These are phyloP conservation scores for Ceratocystis cubensis DNA, from an alignment of 2,329 filamentous ascomycete genomes.

Conservation along the genomic window DNA sequence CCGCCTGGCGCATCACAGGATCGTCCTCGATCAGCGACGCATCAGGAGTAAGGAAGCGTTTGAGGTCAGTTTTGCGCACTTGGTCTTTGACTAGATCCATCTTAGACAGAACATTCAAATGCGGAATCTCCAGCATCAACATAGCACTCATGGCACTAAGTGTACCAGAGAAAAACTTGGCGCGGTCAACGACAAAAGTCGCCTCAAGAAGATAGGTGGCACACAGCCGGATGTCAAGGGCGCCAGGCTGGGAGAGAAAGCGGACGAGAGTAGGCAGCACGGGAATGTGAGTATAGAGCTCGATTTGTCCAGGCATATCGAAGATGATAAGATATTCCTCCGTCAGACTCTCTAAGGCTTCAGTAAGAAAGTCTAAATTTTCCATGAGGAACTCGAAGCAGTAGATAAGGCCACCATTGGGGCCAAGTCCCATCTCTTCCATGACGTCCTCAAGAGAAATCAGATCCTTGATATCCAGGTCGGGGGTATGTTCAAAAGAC, in stretches of 20 bases:
- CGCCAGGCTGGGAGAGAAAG: slow-evolving; percentile 64
- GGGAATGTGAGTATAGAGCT: slow-evolving; percentile 94
- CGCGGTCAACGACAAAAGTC: slow-evolving; percentile 87
- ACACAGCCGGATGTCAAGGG: slow-evolving; percentile 80
- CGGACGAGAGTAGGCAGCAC: slow-evolving; percentile 75
- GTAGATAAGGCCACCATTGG: slow-evolving; percentile 87
- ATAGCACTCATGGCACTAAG: slow-evolving; percentile 96
- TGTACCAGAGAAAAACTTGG: slow-evolving; percentile 95
- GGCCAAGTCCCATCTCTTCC: slow-evolving; percentile 83
- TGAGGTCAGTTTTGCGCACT: slow-evolving; percentile 74
- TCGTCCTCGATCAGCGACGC: slow-evolving; percentile 70
- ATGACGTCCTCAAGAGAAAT: slow-evolving; percentile 92
- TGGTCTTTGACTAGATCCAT: slow-evolving; percentile 94
- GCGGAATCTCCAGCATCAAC: slow-evolving; percentile 95
- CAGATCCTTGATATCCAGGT: slow-evolving; percentile 89
- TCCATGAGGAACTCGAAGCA: slow-evolving; percentile 94
- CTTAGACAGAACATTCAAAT: slow-evolving; percentile 92
- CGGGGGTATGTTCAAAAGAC: slow-evolving; percentile 78
- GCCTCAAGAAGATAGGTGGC: slow-evolving; percentile 90
- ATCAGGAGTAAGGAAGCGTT: slow-evolving; percentile 82
- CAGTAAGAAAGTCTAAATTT: slow-evolving; percentile 82
- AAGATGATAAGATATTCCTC: slow-evolving; percentile 97
- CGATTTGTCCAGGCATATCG: slow-evolving; percentile 98
- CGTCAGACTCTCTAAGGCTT: slow-evolving; percentile 69
- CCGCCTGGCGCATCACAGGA: slow-evolving; percentile 37